Base-by-base conservation (phyloP, 2,329 filamentous ascomycete species). In the Ophiostoma angusticollis region DNA sequence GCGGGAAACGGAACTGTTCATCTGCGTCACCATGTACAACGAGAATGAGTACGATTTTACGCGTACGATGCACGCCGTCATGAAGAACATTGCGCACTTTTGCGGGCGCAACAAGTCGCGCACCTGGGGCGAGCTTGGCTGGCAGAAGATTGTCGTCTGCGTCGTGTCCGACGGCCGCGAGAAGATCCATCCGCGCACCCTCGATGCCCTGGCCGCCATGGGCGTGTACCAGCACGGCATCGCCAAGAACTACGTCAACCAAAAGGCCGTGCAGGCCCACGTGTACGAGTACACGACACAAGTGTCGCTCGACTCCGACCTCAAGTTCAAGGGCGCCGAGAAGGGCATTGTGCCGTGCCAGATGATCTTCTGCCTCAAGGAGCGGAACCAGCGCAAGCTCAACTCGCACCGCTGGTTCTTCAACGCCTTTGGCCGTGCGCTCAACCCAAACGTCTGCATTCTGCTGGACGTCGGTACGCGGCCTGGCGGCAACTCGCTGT, bases 361-460 rank as follows among this genome's bases (percentile, higher is more conserved):
- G 63, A 85, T 98, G 67, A 89, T 98, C 52, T 98, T 98, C 60
- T 98, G 93, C 54, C 65, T 98, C 45, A 98, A 98, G 63, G 91
- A 98, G 58, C 87, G 91, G 65, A 98, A 98, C 58, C 75, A 82
- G 55, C 93, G 94, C 63, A 98, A 98, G 65, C 73, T 98, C 50
- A 98, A 98, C 65, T 95, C 87, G 1, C 91, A 98, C 60, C 78
- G 91, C 41, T 98, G 91, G 91, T 96, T 95, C 64, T 98, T 98
- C 67, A 98, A 98, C 55, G 91, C 91, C 0, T 94, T 98, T 55
- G 93, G 91, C 22, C 78, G 80, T 47, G 82, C 89, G 0, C 68
- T 98, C 18, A 93, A 89, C 49, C 91, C 91, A 0, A 98, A 98
- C 49, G 83, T 98, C 24, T 98, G 91, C 59, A 94, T 98, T 56